A percentile compares a stretch with the other conserved stretches of the same genome.
Conservation (phyloP, 2,329 filamentous ascomycete genomes). For the Colletotrichum sp. region DNA sequence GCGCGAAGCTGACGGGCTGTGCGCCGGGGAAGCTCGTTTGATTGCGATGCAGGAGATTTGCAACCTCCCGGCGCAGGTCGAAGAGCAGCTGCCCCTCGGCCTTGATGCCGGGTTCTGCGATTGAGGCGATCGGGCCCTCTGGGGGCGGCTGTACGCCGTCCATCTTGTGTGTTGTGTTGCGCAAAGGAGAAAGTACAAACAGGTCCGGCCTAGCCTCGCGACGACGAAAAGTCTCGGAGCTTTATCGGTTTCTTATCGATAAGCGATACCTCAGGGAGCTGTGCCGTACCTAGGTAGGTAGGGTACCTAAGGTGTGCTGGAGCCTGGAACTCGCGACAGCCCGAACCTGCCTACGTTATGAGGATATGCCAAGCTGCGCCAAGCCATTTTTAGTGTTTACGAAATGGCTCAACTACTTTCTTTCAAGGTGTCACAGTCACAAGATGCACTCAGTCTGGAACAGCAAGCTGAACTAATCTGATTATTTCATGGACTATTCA, state of each 20-base stretch:
- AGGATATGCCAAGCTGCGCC: neutral
- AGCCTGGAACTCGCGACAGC: neutral
- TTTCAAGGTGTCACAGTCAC: neutral
- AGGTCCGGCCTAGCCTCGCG: conserved; percentile 7
- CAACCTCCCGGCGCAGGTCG: conserved; percentile 74
- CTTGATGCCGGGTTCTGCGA: conserved; percentile 69
- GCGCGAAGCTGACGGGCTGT: conserved; percentile 91
- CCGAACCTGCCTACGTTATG: too few relatives aligned
- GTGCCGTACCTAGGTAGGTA: neutral
- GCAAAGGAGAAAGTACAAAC: conserved; percentile 8
- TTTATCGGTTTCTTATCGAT: conserved; percentile 21
- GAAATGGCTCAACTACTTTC: neutral
- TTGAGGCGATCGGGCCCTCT: conserved; percentile 49
- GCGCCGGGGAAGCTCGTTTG: conserved; percentile 81
- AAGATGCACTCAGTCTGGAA: neutral
- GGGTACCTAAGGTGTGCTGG: neutral
- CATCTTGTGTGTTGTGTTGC: conserved; percentile 20
- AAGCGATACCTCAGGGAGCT: neutral
- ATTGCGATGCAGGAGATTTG: conserved; percentile 73
- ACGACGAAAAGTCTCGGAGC: conserved; percentile 19
- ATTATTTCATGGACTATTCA: neutral
- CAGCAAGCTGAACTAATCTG: neutral
- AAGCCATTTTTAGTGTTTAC: neutral
- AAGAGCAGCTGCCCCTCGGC: conserved; percentile 64
- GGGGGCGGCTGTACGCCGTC: conserved; percentile 22